A percentile compares a stretch with the other conserved stretches of the same genome.
Evolutionary conservation across 1,284 basidiomycete species (phyloP).

Genomic region (Wallemia ichthyophaga): DNA sequence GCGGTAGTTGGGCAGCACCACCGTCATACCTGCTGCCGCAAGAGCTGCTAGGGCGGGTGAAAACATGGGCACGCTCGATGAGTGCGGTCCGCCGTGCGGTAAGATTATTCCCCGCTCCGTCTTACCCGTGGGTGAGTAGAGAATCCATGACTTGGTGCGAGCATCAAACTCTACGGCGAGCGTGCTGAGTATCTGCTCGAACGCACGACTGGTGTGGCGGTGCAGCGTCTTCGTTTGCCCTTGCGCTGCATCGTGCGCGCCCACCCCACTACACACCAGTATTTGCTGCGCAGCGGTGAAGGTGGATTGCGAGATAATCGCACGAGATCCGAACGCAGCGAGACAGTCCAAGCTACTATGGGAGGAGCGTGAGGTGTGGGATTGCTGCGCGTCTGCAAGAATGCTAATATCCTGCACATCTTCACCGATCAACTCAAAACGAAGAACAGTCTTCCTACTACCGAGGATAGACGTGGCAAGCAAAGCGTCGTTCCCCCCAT

Average conservation of each 20-base stretch:
- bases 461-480: slow-evolving; percentile 24
- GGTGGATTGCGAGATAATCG: slow-evolving; percentile 2
- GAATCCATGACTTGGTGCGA: slow-evolving; percentile 12
- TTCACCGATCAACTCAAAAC: slow-evolving; percentile 18
- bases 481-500: slow-evolving; percentile 12
- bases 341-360: too few species aligned
- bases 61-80: slow-evolving; percentile 22
- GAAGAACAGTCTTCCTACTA: slow-evolving; percentile 23
- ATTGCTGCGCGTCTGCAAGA: slow-evolving; percentile 21
- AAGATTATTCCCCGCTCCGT: slow-evolving; percentile 20
- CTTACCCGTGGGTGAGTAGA: slow-evolving; percentile 10
- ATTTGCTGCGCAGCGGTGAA: neutral
- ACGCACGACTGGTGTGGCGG: slow-evolving; percentile 1
- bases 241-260: too few species aligned
- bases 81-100: slow-evolving; percentile 41
- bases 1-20: slow-evolving; percentile 35
- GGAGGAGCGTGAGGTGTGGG: slow-evolving; percentile 25
- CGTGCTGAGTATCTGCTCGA: slow-evolving; percentile 13
- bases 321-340: slow-evolving; percentile 23
- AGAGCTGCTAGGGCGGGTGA: slow-evolving; percentile 19
- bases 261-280: neutral
- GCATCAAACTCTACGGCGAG: slow-evolving; percentile 24
- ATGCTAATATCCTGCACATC: slow-evolving; percentile 18
- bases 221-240: too few species aligned
- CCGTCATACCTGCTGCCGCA: slow-evolving; percentile 30